Evolutionary conservation across 1,284 basidiomycete species (phyloP).

Genomic region (Rhizoctonia solani): DNA sequence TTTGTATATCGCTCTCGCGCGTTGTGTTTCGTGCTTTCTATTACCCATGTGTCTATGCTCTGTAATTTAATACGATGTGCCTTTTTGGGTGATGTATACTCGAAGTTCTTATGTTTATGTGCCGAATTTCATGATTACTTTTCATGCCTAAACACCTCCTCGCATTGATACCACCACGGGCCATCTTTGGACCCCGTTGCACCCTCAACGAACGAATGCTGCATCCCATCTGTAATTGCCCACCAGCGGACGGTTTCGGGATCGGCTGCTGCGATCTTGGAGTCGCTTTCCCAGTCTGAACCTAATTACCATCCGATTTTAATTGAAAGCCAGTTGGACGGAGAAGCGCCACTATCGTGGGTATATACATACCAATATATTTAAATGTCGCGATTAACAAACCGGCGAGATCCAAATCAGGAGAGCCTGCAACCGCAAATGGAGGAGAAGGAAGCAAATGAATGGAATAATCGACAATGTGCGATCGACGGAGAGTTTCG

Average conservation of each 20-base stretch:
- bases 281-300: conserved; percentile 54
- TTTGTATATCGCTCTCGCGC: no score
- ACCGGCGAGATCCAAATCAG: conserved; percentile 36
- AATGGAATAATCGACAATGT: conserved; percentile 78
- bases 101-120: not conserved
- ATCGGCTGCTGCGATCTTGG: conserved; percentile 61
- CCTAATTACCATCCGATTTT: conserved; percentile 37
- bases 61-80: not conserved
- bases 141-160: conserved; percentile 65
- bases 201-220: conserved; percentile 70
- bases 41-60: not conserved
- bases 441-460: conserved; percentile 64
- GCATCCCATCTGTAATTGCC: conserved; percentile 76
- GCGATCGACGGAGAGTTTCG: conserved; percentile 63
- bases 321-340: not conserved
- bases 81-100: not conserved
- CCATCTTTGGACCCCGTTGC: conserved; percentile 69
- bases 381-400: conserved; percentile 74
- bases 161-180: conserved; percentile 73
- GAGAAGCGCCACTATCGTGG: not conserved
- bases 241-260: conserved; percentile 75
- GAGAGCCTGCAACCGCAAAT: conserved; percentile 29
- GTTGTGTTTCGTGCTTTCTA: not conserved
- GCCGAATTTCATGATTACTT: not conserved
- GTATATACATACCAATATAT: conserved; percentile 49